phyloP scores from a whole-genome alignment of 352 stramenopile genomes.

The Pythium scleroteichum region DNA sequence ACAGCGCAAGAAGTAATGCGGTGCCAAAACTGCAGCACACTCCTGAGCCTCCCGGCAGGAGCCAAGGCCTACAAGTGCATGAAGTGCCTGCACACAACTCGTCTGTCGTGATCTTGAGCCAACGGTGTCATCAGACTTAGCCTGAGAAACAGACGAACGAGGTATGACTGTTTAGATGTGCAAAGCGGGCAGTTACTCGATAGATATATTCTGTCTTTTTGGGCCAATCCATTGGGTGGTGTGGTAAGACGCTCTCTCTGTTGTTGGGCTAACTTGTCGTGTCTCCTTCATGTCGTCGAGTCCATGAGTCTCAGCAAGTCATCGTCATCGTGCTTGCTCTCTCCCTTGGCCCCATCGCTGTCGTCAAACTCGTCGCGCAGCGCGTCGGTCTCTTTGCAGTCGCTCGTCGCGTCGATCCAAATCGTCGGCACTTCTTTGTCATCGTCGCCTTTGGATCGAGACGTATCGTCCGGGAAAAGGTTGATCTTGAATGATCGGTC shows the following conservation, averaged over 20 bases:
- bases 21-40: conserved; percentile 86
- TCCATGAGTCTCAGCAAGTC: conserved; percentile 91
- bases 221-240: not conserved
- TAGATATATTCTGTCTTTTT: conserved; percentile 10
- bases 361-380: conserved; percentile 71
- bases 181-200: not conserved
- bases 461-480: conserved; percentile 65
- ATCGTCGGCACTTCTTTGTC: conserved; percentile 71
- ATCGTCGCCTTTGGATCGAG: conserved; percentile 51
- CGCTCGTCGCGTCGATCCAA: conserved; percentile 78
- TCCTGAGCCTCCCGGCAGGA: conserved; percentile 75
- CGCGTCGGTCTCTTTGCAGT: conserved; percentile 56
- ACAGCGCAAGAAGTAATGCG: conserved; percentile 88
- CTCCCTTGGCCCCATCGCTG: conserved; percentile 32
- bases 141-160: not conserved
- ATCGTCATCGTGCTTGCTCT: conserved; percentile 49
- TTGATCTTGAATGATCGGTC: conserved; percentile 80
- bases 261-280: not conserved
- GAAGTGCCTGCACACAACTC: conserved; percentile 84
- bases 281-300: conserved; percentile 37
- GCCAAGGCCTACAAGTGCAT: conserved; percentile 90
- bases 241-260: not conserved
- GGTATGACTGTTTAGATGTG: conserved; percentile 3
- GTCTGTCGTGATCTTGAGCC: conserved; percentile 51
- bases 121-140: not conserved